Base-by-base conservation (phyloP, 2,329 filamentous ascomycete species). In the Pseudogymnoascus sp. region DNA sequence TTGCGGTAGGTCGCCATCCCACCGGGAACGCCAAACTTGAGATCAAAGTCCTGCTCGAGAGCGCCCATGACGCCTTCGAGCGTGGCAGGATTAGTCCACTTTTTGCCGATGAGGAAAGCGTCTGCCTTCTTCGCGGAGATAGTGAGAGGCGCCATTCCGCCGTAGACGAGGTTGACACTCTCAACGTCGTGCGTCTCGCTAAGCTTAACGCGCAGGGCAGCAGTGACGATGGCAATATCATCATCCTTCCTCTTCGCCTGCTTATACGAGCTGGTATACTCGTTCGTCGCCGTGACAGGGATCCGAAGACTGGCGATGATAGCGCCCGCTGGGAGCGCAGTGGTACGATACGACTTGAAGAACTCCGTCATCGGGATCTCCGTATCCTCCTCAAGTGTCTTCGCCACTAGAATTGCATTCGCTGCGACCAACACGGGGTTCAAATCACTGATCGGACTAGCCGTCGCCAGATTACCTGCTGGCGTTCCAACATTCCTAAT, bases 401-500 rank as follows among this genome's bases (percentile, higher is more conserved):
- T 94, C 3, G 92, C 90, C 18, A 96, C 78, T 3, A 97, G 74
- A 0, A 87, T 84, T 1, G 90, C 88, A 65, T 92, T 90, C 1
- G 90, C 88, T 2, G 90, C 92, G 71, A 96, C 88, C 57, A 99
- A 85, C 0, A 96, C 90, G 0, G 94, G 94, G 68, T 97, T 99
- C 45, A 99, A 75, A 75, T 99, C 94, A 0, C 92, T 96, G 48
- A 97, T 99, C 0, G 94, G 94, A 21, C 91, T 96, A 0, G 94
- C 94, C 0, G 94, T 99, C 1, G 88, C 92, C 30, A 99, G 74
- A 68, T 97, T 99, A 41, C 94, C 94, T 0, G 94, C 94, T 0
- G 92, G 92, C 0, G 94, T 96, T 28, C 92, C 94, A n/a, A 96
- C 92, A 68, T 97, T 99, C 66, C 94, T 83, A 69, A 99, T 97